These are phyloP conservation scores for Syncephalastrum monosporum DNA, from an alignment of 371 early-diverging fungal species.

Conservation along the genomic window DNA sequence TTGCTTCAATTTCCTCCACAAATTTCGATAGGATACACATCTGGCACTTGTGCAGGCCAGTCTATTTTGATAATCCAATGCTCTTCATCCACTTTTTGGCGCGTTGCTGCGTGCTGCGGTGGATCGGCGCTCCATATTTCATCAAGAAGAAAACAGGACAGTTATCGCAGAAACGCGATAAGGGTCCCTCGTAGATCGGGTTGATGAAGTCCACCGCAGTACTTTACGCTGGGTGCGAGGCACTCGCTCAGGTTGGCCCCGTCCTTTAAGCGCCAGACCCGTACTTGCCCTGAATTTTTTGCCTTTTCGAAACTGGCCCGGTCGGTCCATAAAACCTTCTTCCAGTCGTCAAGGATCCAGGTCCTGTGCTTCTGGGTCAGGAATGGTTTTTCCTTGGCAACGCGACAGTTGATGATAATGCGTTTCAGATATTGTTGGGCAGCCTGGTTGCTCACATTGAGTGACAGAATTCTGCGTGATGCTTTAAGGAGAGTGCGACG, in stretches of 20 bases:
- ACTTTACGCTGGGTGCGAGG: not conserved
- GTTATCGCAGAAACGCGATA: not conserved
- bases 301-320: conserved; percentile 2
- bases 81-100: not conserved
- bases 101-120: not conserved
- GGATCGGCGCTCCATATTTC: conserved; percentile 9
- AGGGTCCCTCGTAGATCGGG: not conserved
- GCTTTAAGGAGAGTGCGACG: too few species aligned
- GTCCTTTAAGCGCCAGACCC: conserved; percentile 8
- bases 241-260: too few species aligned
- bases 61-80: conserved; percentile 4
- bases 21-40: conserved; percentile 1
- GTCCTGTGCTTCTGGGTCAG: too few species aligned
- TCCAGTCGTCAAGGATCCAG: conserved; percentile 8
- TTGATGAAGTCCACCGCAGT: not conserved
- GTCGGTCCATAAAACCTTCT: conserved; percentile 7
- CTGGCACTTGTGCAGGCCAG: conserved; percentile 6
- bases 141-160: not conserved
- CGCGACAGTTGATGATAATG: too few species aligned
- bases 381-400: too few species aligned
- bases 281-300: conserved; percentile 4
- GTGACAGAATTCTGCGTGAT: too few species aligned
- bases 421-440: too few species aligned
- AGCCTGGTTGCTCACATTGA: too few species aligned
- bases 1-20: not conserved